Percentiles rank a stretch among this genome's conserved stretches.
These are phyloP conservation scores for Cicer judaicum DNA, from an alignment of 306 rosid species.

Conservation along the genomic window DNA sequence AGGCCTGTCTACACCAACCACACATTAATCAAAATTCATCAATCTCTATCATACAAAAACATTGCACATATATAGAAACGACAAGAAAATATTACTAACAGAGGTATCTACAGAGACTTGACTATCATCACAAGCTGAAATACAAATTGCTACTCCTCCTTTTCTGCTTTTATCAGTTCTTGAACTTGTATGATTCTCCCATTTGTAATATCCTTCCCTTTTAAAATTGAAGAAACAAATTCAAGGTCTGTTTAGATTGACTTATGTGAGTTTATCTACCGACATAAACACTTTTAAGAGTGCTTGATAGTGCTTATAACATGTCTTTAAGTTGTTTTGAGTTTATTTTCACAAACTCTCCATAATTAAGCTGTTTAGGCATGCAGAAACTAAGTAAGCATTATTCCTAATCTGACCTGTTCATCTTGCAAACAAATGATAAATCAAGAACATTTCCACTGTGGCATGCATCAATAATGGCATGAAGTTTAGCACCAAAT, in stretches of 20 bases:
- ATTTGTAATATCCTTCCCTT: constrained; percentile 47
- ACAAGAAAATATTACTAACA: constrained; percentile 42
- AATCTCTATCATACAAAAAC: constrained; percentile 14
- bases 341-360: too few relatives aligned
- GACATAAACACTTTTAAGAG: too few relatives aligned
- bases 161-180: constrained; percentile 50
- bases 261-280: too few relatives aligned
- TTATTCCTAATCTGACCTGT: constrained; percentile 47
- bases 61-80: not conserved
- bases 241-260: too few relatives aligned
- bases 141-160: constrained; percentile 58
- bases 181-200: constrained; percentile 48
- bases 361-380: too few relatives aligned
- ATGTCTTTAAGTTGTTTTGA: too few relatives aligned
- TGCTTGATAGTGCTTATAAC: too few relatives aligned
- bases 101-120: constrained; percentile 50
- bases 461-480: constrained; percentile 65
- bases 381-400: not conserved
- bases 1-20: constrained; percentile 45
- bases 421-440: constrained; percentile 59
- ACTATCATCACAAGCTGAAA: constrained; percentile 58
- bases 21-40: constrained; percentile 1
- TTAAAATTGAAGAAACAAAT: not conserved
- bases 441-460: constrained; percentile 70
- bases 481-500: constrained; percentile 66